phyloP scores from a whole-genome alignment of 768 basidiomycete species.

The Kwoniella shandongensis region DNA sequence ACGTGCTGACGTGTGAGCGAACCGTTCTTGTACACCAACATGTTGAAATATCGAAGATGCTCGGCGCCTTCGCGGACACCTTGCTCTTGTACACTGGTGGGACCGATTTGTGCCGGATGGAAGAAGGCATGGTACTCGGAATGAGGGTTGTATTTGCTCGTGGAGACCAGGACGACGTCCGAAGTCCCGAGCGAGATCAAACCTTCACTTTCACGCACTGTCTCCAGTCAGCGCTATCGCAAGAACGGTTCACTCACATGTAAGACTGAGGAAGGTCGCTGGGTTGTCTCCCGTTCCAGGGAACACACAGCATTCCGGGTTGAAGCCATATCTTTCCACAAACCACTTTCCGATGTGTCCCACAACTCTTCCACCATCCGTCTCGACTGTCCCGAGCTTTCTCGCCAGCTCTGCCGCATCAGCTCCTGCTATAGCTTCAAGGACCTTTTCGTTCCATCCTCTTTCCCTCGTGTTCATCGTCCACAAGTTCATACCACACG shows the following conservation, averaged over 20 bases:
- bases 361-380: constrained; percentile 67
- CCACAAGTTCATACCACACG: constrained; percentile 89
- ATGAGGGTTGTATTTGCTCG: constrained; percentile 57
- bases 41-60: constrained; percentile 64
- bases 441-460: constrained; percentile 67
- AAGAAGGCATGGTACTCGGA: constrained; percentile 52
- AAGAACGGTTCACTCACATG: constrained; percentile 37
- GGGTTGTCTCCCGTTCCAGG: constrained; percentile 91
- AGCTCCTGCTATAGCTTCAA: constrained; percentile 63
- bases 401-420: constrained; percentile 62
- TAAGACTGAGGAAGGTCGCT: constrained; percentile 67
- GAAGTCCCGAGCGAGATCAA: constrained; percentile 84
- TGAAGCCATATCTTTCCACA: constrained; percentile 73
- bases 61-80: constrained; percentile 45
- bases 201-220: constrained; percentile 70
- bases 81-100: constrained; percentile 67
- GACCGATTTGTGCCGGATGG: constrained; percentile 67
- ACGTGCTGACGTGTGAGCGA: constrained; percentile 77
- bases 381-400: constrained; percentile 76
- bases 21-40: constrained; percentile 91
- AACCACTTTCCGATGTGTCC: constrained; percentile 71
- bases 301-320: constrained; percentile 69
- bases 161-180: constrained; percentile 75
- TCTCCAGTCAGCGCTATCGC: constrained; percentile 49
- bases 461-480: constrained; percentile 65